Conservation (phyloP, 805 yeast genomes). For the Lipomyces orientalis region DNA sequence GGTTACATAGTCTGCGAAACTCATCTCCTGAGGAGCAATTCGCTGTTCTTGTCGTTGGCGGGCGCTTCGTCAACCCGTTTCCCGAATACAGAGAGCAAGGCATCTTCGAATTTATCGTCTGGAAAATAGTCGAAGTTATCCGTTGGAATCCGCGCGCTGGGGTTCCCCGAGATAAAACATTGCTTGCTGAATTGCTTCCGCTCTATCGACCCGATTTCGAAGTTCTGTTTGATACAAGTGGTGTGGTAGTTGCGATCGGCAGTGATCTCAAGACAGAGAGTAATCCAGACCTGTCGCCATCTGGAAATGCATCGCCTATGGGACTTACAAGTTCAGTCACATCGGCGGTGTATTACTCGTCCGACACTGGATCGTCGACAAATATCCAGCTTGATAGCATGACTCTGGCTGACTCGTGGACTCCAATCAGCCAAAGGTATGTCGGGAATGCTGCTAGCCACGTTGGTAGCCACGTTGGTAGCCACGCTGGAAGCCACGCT, state of each 20-base stretch:
- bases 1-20: conserved; percentile 8
- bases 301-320: conserved; percentile 7
- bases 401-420: conserved; percentile 32
- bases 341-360: conserved; percentile 33
- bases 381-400: conserved; percentile 26
- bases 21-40: conserved; percentile 33
- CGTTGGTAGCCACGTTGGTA: neutral
- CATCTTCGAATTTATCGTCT: conserved; percentile 77
- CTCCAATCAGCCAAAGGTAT: conserved; percentile 19
- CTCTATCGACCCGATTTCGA: conserved; percentile 62
- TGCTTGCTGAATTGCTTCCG: conserved; percentile 64
- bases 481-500: too few relatives aligned
- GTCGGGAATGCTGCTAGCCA: neutral
- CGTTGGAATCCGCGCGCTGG: conserved; percentile 65
- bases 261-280: conserved; percentile 2
- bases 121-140: conserved; percentile 72
- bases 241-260: neutral
- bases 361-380: conserved; percentile 35
- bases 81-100: conserved; percentile 90
- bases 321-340: conserved; percentile 26
- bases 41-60: conserved; percentile 49
- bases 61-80: conserved; percentile 90
- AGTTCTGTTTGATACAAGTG: conserved; percentile 44
- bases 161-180: conserved; percentile 55
- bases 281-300: conserved; percentile 7